Base-by-base conservation (phyloP, 2,329 filamentous ascomycete genomes). In the Trichothecium roseum region DNA sequence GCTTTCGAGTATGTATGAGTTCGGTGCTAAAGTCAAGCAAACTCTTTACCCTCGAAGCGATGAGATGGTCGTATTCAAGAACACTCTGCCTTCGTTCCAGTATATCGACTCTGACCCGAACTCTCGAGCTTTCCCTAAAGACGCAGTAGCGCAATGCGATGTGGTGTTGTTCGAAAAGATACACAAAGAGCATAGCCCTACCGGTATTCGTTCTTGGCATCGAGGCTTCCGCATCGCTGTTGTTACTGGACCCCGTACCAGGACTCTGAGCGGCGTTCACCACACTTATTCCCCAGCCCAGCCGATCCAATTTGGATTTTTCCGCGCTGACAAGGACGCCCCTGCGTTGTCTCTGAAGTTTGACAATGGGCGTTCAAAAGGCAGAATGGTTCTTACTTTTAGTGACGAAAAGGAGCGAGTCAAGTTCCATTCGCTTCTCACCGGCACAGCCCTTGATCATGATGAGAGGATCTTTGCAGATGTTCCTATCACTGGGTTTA, bases 1-100 rank as follows among this genome's bases (percentile, higher is more conserved):
- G 42, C 59, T 94, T 9, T 88, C 81, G 75, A 82, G 77, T 46
- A 85, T 93, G 56, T 85, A 87, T 44, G 85, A 94, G 40, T 89
- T 93, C 53, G 84, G 82, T 18, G 73, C 72, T 44, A 85, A 83
- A 48, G 75, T 89, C 3, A 81, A 87, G 49, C 68, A 70, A 18
- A 83, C 76, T 35, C 65, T 94, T 29, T 75, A 76, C 26, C 75
- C 78, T 6, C 72, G 76, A 28, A 66, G 68, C 20, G 81, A 84
- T 35, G 88, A 95, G 57, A 66, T 65, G 3, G 57, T 81, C 37
- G 66, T 82, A 3, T 86, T 84, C 52, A 75, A 80, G 47, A 70
- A 74, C 7, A 78, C 73, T 2, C 62, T 94, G 8, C 74, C 75
- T 30, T 73, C 79, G 18, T 85, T 93, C 44, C 84, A 89, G 48